Base-by-base conservation (phyloP, 352 stramenopile genomes). In the Globisporangium viniferum region DNA sequence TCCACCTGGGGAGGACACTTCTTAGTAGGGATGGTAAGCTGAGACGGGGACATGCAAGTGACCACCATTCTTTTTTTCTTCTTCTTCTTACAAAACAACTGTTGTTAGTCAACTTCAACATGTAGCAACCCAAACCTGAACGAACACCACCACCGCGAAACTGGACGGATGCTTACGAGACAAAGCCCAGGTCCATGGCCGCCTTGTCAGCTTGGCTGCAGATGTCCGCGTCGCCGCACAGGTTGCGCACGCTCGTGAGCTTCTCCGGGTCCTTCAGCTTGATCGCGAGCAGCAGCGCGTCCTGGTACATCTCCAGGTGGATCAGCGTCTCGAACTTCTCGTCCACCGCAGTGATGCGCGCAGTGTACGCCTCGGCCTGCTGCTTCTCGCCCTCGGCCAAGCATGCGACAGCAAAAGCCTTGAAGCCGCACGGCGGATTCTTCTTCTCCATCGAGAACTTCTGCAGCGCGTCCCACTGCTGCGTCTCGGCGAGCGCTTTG, bases 321-420 rank as follows among this genome's bases (percentile, higher is more conserved):
- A 94, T 88, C 10, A 94, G 73, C n/a, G 87, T 94, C 72, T 94
- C 87, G 57, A 94, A 94, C 73, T 94, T 94, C 71, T 94, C 87
- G 66, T 94, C 87, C 53, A 89, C 80, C 0, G 84, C 77, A 41
- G 87, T 94, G 64, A 94, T 94, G 14, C 87, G 85, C 6, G 85
- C 76, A 29, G 87, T 92, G 73, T 94, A 94, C 33, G 76, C 81
- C 70, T 94, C 87, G n/a, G 87, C 87, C 73, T 92, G 83, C 55
- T 86, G 73, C 72, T 93, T 93, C 66, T 94, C 87, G 41, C 85
- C 87, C 33, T 91, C 74, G 36, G 80, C 82, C 2, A 94, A 73
- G 69, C 87, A 94, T 31, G 84, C 87, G 39, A 94, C 86, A 0
- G 87, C 87, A 65, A 94, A 94, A 5, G 85, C 85, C 72, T 94